Percentiles rank a stretch among this genome's conserved stretches.
phyloP scores from a whole-genome alignment of 176 grass and related monocot genomes.

The Carex parvula region DNA sequence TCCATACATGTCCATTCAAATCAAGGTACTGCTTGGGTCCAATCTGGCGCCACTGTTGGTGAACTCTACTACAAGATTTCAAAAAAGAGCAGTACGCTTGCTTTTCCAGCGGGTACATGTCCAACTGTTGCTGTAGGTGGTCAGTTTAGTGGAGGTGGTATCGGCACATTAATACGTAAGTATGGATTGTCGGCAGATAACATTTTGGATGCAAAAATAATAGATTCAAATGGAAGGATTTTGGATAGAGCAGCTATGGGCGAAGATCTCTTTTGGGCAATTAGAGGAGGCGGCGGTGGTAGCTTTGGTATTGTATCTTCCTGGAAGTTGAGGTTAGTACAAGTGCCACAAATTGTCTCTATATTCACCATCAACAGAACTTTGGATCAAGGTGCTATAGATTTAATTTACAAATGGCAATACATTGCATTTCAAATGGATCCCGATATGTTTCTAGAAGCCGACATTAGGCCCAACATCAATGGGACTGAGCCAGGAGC shows the following conservation, averaged over 20 bases:
- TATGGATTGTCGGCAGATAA: constrained; percentile 24
- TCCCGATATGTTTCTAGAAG: constrained; percentile 11
- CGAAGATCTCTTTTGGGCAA: constrained; percentile 34
- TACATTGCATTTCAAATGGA: constrained; percentile 3
- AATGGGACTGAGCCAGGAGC: constrained; percentile 17
- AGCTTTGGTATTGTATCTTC: constrained; percentile 29
- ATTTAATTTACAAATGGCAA: constrained; percentile 25
- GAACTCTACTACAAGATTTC: constrained; percentile 27
- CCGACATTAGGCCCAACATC: constrained; percentile 4
- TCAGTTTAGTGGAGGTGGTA: constrained; percentile 17
- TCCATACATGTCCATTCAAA: constrained; percentile 3
- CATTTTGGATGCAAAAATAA: constrained; percentile 26
- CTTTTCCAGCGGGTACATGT: constrained; percentile 17
- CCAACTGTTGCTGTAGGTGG: constrained; percentile 20
- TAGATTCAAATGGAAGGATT: constrained; percentile 24
- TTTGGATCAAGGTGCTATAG: constrained; percentile 12
- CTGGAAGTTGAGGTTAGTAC: constrained; percentile 21
- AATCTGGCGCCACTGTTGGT: constrained; percentile 8
- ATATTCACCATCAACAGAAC: constrained; percentile 15
- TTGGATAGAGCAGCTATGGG: constrained; percentile 15
- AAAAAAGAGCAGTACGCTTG: background rate
- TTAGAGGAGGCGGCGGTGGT: constrained; percentile 17
- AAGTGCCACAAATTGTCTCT: constrained; percentile 17
- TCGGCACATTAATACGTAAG: constrained; percentile 17
- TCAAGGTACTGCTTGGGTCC: constrained; percentile 14